A percentile compares a stretch with the other conserved stretches of the same genome.
Conservation (phyloP, 176 grass and related monocot genomes). For the Otatea glauca region DNA sequence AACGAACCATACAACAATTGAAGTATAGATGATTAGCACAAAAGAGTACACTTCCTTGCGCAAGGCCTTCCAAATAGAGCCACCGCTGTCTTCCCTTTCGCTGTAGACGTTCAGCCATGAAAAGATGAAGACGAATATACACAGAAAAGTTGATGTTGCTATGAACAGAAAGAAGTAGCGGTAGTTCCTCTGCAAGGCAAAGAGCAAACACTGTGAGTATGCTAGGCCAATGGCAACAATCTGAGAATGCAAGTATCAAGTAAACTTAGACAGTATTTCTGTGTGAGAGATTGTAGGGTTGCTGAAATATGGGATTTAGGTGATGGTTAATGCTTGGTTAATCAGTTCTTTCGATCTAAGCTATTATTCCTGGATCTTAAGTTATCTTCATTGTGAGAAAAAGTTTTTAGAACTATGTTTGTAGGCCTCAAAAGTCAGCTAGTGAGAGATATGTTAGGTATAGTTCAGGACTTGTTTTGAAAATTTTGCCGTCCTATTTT, state of each 20-base stretch:
- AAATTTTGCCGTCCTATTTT: not conserved
- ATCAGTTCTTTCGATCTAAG: not conserved
- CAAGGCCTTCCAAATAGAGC: slow-evolving; percentile 53
- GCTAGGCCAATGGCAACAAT: not conserved
- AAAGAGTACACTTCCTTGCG: slow-evolving; percentile 54
- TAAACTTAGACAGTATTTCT: not conserved
- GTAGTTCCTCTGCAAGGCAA: slow-evolving; percentile 73
- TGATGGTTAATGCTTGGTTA: slow-evolving; percentile 16
- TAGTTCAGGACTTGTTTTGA: not conserved
- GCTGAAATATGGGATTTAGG: not conserved
- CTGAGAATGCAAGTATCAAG: slow-evolving; percentile 3
- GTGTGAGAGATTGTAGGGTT: slow-evolving; percentile 9
- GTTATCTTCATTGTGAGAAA: not conserved
- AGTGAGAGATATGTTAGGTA: slow-evolving; percentile 14
- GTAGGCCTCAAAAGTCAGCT: slow-evolving; percentile 9
- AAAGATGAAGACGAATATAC: slow-evolving; percentile 59
- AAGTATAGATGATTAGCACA: slow-evolving; percentile 73
- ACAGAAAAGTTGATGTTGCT: slow-evolving; percentile 64
- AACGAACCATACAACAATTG: slow-evolving; percentile 67
- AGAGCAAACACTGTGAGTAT: slow-evolving; percentile 28
- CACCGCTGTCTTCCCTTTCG: slow-evolving; percentile 39
- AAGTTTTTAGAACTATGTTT: not conserved
- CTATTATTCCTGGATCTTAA: not conserved
- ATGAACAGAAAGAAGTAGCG: slow-evolving; percentile 71
- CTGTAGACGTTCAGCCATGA: slow-evolving; percentile 57